These are phyloP conservation scores for Lasiodiplodia sp. DNA, from an alignment of 2,329 filamentous ascomycete species.

Conservation along the genomic window DNA sequence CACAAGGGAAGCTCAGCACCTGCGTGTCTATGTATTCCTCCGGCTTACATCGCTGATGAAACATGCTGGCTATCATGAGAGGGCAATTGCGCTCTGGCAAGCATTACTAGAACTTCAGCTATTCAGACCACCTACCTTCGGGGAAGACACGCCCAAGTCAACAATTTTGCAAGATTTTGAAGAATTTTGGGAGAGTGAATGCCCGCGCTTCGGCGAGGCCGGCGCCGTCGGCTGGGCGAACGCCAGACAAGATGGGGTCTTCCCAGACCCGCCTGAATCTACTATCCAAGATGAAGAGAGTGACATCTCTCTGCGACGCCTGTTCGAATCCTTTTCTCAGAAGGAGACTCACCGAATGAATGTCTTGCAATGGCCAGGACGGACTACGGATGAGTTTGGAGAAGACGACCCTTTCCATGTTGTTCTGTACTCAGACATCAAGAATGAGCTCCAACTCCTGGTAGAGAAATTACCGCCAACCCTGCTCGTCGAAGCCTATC, in stretches of 20 bases:
- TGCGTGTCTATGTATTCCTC: constrained; percentile 71
- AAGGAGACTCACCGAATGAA: constrained; percentile 62
- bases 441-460: constrained; percentile 63
- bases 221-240: constrained; percentile 73
- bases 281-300: not conserved
- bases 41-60: constrained; percentile 76
- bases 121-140: constrained; percentile 62
- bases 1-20: constrained; percentile 49
- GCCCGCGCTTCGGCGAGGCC: constrained; percentile 77
- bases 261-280: constrained; percentile 35
- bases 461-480: constrained; percentile 46
- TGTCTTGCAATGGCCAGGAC: constrained; percentile 68
- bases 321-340: constrained; percentile 39
- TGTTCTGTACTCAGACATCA: constrained; percentile 79
- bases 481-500: constrained; percentile 71
- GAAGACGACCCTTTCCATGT: constrained; percentile 85
- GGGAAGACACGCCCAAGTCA: constrained; percentile 20
- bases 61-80: constrained; percentile 79
- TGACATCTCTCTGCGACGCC: constrained; percentile 30
- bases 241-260: constrained; percentile 28
- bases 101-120: constrained; percentile 76
- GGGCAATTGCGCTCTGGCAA: constrained; percentile 84
- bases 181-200: constrained; percentile 88
- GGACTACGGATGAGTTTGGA: constrained; percentile 75
- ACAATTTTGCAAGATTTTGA: constrained; percentile 56